These are phyloP conservation scores for Grosmannia serpens DNA, from an alignment of 2,329 filamentous ascomycete genomes.

Conservation along the genomic window DNA sequence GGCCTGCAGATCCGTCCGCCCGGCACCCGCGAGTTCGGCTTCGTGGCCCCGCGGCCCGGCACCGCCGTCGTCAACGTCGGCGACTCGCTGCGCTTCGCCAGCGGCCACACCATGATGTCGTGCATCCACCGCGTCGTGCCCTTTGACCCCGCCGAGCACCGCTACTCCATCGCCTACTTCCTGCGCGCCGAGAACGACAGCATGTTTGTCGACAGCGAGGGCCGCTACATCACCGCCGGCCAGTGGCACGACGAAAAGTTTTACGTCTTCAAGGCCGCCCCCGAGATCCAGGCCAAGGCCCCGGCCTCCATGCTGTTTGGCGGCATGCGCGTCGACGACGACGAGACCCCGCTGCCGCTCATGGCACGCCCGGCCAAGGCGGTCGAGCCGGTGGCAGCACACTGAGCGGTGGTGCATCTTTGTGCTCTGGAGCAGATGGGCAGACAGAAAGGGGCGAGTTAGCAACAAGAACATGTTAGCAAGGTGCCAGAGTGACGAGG, in stretches of 20 bases:
- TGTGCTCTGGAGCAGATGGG: no score
- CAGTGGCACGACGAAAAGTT: slow-evolving; percentile 46
- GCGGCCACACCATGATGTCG: slow-evolving; percentile 39
- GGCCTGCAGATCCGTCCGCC: slow-evolving; percentile 42
- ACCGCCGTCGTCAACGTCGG: slow-evolving; percentile 46
- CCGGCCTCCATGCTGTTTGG: slow-evolving; percentile 37
- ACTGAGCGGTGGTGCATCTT: no score
- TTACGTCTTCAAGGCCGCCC: slow-evolving; percentile 29
- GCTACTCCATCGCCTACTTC: slow-evolving; percentile 49
- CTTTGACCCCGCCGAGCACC: slow-evolving; percentile 37
- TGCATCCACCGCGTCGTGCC: slow-evolving; percentile 48
- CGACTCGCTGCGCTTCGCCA: slow-evolving; percentile 45
- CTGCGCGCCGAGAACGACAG: slow-evolving; percentile 43
- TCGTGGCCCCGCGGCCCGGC: slow-evolving; percentile 38
- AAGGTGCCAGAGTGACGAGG: no score
- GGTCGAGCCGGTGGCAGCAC: no score
- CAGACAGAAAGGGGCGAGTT: no score
- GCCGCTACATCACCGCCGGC: slow-evolving; percentile 38
- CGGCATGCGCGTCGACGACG: slow-evolving; percentile 34
- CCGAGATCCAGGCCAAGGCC: slow-evolving; percentile 29
- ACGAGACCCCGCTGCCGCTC: slow-evolving; percentile 5
- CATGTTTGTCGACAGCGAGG: slow-evolving; percentile 43
- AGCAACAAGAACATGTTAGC: no score
- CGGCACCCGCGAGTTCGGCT: slow-evolving; percentile 32
- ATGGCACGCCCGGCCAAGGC: not conserved